Conservation (phyloP, 2,329 filamentous ascomycete species). For the Botrytis porri region DNA sequence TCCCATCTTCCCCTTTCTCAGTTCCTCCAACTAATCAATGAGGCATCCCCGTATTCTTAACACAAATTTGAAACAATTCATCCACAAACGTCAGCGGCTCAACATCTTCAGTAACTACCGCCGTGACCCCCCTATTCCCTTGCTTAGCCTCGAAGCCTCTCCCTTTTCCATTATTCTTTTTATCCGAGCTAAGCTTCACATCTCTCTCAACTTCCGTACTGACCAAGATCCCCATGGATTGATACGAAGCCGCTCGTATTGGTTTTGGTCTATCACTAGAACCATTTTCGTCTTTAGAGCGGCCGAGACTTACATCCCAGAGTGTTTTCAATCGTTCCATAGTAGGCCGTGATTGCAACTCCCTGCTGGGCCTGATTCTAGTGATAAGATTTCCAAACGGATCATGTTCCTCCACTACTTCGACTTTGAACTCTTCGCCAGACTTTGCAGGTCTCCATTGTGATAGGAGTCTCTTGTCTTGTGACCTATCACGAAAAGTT, state of each 20-base stretch:
- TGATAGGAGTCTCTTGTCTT: constrained; percentile 3
- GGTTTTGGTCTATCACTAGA: background rate
- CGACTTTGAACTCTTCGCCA: background rate
- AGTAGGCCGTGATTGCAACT: background rate
- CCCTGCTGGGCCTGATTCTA: constrained; percentile 1
- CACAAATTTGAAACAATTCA: constrained; percentile 20
- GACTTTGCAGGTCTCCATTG: constrained; percentile 2
- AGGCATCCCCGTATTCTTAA: constrained; percentile 15
- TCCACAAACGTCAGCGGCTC: constrained; percentile 20
- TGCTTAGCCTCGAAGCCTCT: background rate
- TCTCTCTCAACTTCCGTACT: constrained; percentile 16
- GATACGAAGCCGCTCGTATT: constrained; percentile 7
- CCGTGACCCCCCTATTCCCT: constrained; percentile 5
- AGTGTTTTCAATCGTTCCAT: constrained; percentile 11
- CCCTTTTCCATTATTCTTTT: background rate
- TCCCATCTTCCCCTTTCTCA: background rate
- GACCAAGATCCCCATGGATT: constrained; percentile 16
- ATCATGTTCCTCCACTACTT: constrained; percentile 16
- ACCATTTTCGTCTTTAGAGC: background rate
- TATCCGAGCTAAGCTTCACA: constrained; percentile 13
- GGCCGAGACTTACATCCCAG: background rate
- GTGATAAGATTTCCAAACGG: constrained; percentile 15
- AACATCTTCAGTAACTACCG: constrained; percentile 9
- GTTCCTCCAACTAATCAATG: background rate
- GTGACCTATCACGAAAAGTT: background rate